Conservation (phyloP, 495 filamentous ascomycete genomes). For the Mycothermus thermophilus region DNA sequence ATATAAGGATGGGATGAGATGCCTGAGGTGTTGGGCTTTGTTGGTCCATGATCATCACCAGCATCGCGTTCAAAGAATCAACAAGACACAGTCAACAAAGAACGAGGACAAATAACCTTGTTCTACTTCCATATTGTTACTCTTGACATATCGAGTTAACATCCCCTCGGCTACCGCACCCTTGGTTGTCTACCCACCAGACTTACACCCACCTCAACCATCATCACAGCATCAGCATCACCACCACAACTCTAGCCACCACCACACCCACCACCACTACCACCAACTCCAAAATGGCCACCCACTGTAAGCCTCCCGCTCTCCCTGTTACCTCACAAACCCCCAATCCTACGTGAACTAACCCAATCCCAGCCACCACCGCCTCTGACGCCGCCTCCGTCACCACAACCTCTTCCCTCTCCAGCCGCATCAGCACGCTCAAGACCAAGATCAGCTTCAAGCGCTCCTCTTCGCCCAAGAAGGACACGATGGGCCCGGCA, state of each 20-base stretch:
- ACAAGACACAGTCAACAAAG: no score
- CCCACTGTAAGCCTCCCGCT: neutral
- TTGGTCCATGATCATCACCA: no score
- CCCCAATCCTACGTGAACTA: neutral
- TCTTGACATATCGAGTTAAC: no score
- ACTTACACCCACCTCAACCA: neutral
- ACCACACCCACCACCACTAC: neutral
- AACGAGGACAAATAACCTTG: no score
- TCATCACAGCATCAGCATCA: neutral
- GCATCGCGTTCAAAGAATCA: no score
- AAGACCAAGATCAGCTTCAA: conserved; percentile 9
- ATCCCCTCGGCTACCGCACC: no score
- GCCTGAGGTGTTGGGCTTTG: no score
- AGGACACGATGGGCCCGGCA: neutral
- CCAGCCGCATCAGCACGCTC: conserved; percentile 10
- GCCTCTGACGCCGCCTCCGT: conserved; percentile 7
- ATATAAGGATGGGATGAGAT: no score
- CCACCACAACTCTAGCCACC: neutral
- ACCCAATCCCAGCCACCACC: neutral
- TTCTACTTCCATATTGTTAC: no score
- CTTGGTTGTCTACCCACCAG: neutral
- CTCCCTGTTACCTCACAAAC: neutral
- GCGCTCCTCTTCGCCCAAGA: neutral
- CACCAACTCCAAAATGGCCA: neutral
- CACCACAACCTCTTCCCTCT: conserved; percentile 7